Percentiles rank a stretch among this genome's conserved stretches.
These are phyloP conservation scores for Talaromyces sp. DNA, from an alignment of 2,329 filamentous ascomycete species.

Conservation along the genomic window DNA sequence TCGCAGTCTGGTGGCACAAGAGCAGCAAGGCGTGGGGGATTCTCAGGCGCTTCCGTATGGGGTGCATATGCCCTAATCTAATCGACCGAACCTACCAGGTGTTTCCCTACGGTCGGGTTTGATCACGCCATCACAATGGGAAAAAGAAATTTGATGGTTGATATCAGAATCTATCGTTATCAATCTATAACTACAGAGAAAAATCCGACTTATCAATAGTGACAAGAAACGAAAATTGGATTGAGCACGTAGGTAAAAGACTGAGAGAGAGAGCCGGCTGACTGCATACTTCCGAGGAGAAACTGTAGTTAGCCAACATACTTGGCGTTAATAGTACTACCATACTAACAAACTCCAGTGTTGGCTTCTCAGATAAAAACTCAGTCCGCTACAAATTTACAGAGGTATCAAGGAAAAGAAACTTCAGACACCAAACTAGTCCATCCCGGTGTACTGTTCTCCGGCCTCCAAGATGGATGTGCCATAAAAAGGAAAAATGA, in stretches of 20 bases:
- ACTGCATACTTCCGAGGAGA: background rate
- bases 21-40: background rate
- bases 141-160: background rate
- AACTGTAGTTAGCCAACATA: background rate
- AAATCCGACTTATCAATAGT: background rate
- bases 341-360: background rate
- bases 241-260: too few species aligned
- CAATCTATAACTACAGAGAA: background rate
- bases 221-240: too few species aligned
- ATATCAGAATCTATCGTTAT: background rate
- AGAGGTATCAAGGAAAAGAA: background rate
- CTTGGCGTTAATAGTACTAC: background rate
- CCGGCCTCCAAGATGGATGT: background rate
- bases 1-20: background rate
- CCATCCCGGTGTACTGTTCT: slow-evolving; percentile 1
- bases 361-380: too few species aligned
- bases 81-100: background rate
- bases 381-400: background rate
- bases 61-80: background rate
- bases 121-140: slow-evolving; percentile 1
- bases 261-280: background rate
- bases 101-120: background rate
- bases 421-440: background rate
- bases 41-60: background rate
- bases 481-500: background rate